Percentiles rank a stretch among this genome's conserved stretches.
These are phyloP conservation scores for Zymoseptoria brevis DNA, from an alignment of 2,329 filamentous ascomycete genomes.

Conservation along the genomic window DNA sequence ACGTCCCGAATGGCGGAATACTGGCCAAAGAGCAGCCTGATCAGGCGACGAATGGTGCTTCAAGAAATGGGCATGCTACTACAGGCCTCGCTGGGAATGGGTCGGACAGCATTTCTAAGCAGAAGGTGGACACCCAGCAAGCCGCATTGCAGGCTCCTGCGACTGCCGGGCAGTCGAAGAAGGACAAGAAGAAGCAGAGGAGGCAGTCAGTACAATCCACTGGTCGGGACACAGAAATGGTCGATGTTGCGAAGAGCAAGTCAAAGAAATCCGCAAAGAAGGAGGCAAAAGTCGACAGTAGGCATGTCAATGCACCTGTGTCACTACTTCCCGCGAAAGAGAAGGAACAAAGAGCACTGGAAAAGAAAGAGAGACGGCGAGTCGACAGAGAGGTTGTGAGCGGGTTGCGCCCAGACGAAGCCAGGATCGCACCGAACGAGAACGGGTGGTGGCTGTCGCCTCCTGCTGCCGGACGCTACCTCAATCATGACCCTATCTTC, in stretches of 20 bases:
- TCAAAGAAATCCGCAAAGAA: not conserved
- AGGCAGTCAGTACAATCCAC: not conserved
- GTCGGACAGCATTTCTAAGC: not conserved
- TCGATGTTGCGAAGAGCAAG: not conserved
- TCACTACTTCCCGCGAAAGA: not conserved
- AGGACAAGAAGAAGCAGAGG: slow-evolving; percentile 8
- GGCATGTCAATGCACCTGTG: not conserved
- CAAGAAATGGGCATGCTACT: not conserved
- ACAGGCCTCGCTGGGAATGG: not conserved
- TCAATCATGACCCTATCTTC: slow-evolving; percentile 50
- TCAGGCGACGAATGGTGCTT: not conserved
- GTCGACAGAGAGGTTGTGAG: slow-evolving; percentile 8
- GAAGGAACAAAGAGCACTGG: slow-evolving; percentile 9
- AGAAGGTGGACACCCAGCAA: not conserved
- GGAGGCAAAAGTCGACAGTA: not conserved
- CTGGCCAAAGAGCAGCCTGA: not conserved
- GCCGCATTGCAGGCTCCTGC: not conserved
- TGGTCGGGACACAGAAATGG: not conserved
- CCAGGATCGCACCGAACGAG: slow-evolving; percentile 10
- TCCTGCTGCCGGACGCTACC: slow-evolving; percentile 48
- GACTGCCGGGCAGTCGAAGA: slow-evolving; percentile 1
- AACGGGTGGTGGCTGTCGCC: slow-evolving; percentile 41
- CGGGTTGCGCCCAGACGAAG: slow-evolving; percentile 9
- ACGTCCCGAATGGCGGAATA: slow-evolving; percentile 1
- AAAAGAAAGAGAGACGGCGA: slow-evolving; percentile 19